These are phyloP conservation scores for Rhododendron ovatum DNA, from an alignment of 148 eudicot species.

Conservation along the genomic window DNA sequence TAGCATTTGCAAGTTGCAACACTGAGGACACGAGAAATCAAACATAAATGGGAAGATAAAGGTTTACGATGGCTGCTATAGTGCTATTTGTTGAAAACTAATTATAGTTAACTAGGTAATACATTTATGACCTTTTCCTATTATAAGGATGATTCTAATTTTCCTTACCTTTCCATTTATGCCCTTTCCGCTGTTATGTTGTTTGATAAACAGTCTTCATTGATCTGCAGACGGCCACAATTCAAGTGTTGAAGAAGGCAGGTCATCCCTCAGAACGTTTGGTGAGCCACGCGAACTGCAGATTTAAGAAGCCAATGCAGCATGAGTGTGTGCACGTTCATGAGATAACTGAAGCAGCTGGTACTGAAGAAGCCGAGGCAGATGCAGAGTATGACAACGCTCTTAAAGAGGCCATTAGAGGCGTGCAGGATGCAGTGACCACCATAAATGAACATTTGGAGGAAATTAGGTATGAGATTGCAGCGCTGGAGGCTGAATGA, in stretches of 20 bases:
- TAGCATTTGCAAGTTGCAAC: not conserved
- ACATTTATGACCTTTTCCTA: not conserved
- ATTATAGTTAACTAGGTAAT: not conserved
- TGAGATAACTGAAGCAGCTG: slow-evolving; percentile 85
- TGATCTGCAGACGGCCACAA: slow-evolving; percentile 64
- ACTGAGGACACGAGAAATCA: not conserved
- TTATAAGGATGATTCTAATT: not conserved
- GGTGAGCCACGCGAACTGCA: slow-evolving; percentile 83
- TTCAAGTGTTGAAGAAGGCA: slow-evolving; percentile 92
- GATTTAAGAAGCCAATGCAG: slow-evolving; percentile 48
- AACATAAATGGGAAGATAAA: not conserved
- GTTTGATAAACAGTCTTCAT: not conserved
- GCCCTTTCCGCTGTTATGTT: not conserved
- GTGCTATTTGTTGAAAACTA: no score
- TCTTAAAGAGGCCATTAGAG: slow-evolving; percentile 78
- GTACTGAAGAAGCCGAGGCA: slow-evolving; percentile 98
- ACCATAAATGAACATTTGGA: slow-evolving; percentile 69
- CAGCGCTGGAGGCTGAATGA: slow-evolving; percentile 47
- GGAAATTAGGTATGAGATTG: slow-evolving; percentile 77
- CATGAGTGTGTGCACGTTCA: slow-evolving; percentile 93
- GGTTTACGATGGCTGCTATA: no score
- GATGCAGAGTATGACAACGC: slow-evolving; percentile 85
- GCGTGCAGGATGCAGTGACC: slow-evolving; percentile 84
- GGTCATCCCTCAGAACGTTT: slow-evolving; percentile 90
- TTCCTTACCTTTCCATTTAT: not conserved